Percentiles rank a stretch among this genome's conserved stretches.
phyloP scores from a whole-genome alignment of 1,284 basidiomycete genomes.

The Leccinum huronense region DNA sequence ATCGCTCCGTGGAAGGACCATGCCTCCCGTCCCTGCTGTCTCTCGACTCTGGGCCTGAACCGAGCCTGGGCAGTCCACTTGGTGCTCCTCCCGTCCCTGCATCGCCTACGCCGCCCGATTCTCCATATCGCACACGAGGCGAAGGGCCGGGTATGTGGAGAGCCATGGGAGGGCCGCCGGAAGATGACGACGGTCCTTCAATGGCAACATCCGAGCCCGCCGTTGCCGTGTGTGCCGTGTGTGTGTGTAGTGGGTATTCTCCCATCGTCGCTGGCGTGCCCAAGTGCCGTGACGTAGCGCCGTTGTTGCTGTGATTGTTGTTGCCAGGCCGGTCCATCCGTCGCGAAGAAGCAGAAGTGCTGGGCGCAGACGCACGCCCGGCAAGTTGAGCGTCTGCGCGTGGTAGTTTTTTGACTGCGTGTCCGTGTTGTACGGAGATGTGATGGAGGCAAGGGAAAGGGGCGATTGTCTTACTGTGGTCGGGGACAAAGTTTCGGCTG shows the following conservation, averaged over 20 bases:
- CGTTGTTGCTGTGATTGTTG: constrained; percentile 1
- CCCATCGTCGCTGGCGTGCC: constrained; percentile 22
- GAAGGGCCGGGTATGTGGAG: constrained; percentile 32
- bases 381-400: constrained; percentile 51
- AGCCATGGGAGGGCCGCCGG: constrained; percentile 25
- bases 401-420: constrained; percentile 50
- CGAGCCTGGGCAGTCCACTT: constrained; percentile 2
- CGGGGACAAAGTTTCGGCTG: constrained; percentile 31
- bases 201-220: constrained; percentile 31
- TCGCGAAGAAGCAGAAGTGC: constrained; percentile 20
- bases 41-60: constrained; percentile 30
- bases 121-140: constrained; percentile 32
- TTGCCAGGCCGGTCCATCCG: constrained; percentile 36
- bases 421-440: constrained; percentile 35
- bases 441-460: constrained; percentile 34
- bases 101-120: constrained; percentile 17
- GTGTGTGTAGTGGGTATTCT: constrained; percentile 13
- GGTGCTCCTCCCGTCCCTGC: background rate
- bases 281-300: background rate
- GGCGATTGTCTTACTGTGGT: constrained; percentile 34
- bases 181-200: constrained; percentile 25
- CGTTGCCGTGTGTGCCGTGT: constrained; percentile 16
- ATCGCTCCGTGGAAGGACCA: constrained; percentile 33
- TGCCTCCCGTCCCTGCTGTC: constrained; percentile 31
- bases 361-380: constrained; percentile 54